Evolutionary conservation across 2,329 filamentous ascomycete genomes (phyloP).

Genomic region (Beauveria brongniartii): DNA sequence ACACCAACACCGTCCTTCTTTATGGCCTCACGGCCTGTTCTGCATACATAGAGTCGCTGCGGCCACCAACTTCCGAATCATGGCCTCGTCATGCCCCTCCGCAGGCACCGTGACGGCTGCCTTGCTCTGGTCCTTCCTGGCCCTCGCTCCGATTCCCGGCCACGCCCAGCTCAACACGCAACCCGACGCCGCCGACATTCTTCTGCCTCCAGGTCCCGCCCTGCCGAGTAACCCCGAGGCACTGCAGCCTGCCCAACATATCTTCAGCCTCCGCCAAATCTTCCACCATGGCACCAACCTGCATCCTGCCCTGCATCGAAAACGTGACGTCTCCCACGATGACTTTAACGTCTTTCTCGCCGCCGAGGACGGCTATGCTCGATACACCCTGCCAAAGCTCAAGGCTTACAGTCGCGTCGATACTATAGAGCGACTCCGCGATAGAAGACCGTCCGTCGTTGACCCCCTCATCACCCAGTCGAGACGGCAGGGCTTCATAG

Average conservation of each 20-base stretch:
- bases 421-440: conserved; percentile 71
- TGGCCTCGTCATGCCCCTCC: conserved; percentile 40
- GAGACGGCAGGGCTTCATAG: conserved; percentile 58
- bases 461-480: conserved; percentile 71
- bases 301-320: conserved; percentile 69
- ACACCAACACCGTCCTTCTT: not conserved
- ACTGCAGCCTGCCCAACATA: conserved; percentile 44
- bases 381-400: conserved; percentile 45
- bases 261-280: conserved; percentile 73
- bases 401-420: conserved; percentile 55
- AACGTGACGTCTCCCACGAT: conserved; percentile 58
- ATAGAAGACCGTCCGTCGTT: conserved; percentile 68
- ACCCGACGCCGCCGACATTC: conserved; percentile 29
- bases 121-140: conserved; percentile 59
- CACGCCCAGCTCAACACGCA: conserved; percentile 14
- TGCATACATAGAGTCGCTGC: not conserved
- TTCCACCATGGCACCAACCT: conserved; percentile 83
- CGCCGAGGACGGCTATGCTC: conserved; percentile 47
- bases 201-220: conserved; percentile 32
- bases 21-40: not conserved
- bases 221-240: conserved; percentile 35
- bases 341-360: conserved; percentile 49
- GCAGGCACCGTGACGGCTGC: conserved; percentile 55
- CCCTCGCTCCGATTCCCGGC: conserved; percentile 39
- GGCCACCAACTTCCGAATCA: not conserved